phyloP scores from a whole-genome alignment of 108 stramenopile genomes.

The Schizochytrium sp. region DNA sequence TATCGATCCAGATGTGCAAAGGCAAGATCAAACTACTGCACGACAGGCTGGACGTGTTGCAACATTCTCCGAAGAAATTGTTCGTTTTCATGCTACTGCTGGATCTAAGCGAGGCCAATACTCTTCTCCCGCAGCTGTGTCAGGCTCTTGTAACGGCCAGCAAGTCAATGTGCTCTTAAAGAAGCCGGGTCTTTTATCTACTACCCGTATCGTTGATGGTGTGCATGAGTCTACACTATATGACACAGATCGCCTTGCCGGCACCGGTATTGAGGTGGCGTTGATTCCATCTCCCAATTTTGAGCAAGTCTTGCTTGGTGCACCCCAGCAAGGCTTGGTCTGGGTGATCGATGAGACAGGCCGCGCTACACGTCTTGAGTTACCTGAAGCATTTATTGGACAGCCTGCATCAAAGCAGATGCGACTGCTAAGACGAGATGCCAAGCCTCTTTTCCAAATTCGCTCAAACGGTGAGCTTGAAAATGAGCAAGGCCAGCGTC shows the following conservation, averaged over 20 bases:
- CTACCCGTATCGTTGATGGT: not conserved
- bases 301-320: not conserved
- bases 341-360: not conserved
- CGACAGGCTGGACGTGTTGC: conserved; percentile 15
- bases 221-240: not conserved
- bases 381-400: conserved; percentile 2
- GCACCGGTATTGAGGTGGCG: conserved; percentile 41
- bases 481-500: not conserved
- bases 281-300: not conserved
- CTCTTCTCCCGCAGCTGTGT: not conserved
- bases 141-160: not conserved
- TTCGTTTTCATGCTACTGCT: conserved; percentile 12
- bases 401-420: conserved; percentile 1
- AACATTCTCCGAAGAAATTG: conserved; percentile 33
- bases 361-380: not conserved
- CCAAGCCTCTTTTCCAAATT: conserved; percentile 15
- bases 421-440: not conserved
- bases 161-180: conserved; percentile 20
- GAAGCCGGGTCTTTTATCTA: conserved; percentile 5
- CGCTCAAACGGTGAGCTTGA: not conserved
- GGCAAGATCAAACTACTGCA: not conserved
- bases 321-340: not conserved
- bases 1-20: not conserved
- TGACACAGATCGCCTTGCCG: conserved; percentile 25
- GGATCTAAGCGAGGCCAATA: not conserved